Base-by-base conservation (phyloP, 495 filamentous ascomycete genomes). In the Penicillium lividum region DNA sequence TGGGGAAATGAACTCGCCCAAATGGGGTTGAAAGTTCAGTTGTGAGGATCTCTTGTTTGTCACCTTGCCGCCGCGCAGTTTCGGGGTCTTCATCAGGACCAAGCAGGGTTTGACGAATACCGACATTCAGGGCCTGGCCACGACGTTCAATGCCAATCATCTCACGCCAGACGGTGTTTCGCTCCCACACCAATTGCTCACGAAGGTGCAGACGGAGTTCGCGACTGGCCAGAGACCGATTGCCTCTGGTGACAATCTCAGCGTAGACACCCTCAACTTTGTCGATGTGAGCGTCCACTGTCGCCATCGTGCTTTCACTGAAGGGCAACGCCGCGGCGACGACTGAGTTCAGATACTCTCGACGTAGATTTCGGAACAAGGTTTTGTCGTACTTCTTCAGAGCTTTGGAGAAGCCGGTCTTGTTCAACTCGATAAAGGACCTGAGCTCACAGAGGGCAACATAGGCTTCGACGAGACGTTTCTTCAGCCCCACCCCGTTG, bases 381-480 rank as follows among this genome's bases (percentile, higher is more conserved):
- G 89, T 97, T 80, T 99, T 99, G 78, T 99, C 94, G 68, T 94
- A 99, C 71, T 99, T 99, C 78, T 99, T 99, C 62, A 97, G 73
- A 4, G 92, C 92, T 74, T 99, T 99, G 43, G 85, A 82, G 73
- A 99, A 99, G 3, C 94, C 94, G 0, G 94, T 99, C 73, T 86
- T 87, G 78, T 99, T 99, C 44, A 99, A 80, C 74, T 99, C 94
- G 53, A 94, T 85, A 69, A 93, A 99, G 13, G 93, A 97, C 69
- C 96, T 91, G 55, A 99, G 83, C 62, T 96, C 94, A 75, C 94
- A 97, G n/a, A 98, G 76, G 56, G 89, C 87, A 51, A 98, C 95
- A 65, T 97, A 99, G 51, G 90, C 76, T 65, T 87, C 89, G 55
- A 95, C 84, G 47, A 89, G 86, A 34, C 92, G 84, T 75, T 95